Conservation (phyloP, 169 alveolate species). For the Cryptosporidium sp. region DNA sequence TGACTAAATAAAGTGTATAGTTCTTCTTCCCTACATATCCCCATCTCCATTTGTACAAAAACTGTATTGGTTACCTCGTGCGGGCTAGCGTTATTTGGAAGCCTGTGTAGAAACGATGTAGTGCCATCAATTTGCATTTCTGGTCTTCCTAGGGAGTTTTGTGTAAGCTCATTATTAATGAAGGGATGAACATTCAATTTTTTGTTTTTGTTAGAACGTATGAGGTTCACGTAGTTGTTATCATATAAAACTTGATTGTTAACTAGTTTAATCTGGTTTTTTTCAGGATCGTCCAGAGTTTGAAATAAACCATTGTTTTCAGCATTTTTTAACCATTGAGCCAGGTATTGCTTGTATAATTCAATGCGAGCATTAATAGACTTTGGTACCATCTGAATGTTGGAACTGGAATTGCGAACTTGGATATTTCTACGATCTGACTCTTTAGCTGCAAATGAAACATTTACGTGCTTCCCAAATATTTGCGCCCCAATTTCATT, state of each 20-base stretch:
- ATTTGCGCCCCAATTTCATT: slow-evolving; percentile 2
- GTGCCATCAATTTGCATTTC: neutral
- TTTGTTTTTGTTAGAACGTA: neutral
- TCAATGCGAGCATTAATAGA: slow-evolving; percentile 16
- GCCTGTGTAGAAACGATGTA: neutral
- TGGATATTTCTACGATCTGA: neutral
- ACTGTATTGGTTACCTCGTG: slow-evolving; percentile 8
- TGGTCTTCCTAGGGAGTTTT: neutral
- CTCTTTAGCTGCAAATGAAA: slow-evolving; percentile 10
- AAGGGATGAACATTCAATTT: neutral
- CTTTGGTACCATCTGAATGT: slow-evolving; percentile 21
- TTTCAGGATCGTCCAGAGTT: neutral
- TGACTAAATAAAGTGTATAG: neutral
- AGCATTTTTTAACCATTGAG: slow-evolving; percentile 46
- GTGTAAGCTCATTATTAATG: neutral
- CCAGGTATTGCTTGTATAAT: slow-evolving; percentile 23
- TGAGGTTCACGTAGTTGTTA: neutral
- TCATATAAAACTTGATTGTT: slow-evolving; percentile 28
- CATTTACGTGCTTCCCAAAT: slow-evolving; percentile 26
- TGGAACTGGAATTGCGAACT: neutral
- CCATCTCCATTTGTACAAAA: slow-evolving; percentile 34
- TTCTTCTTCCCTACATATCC: slow-evolving; percentile 36
- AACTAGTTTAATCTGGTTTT: neutral
- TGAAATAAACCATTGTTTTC: slow-evolving; percentile 4
- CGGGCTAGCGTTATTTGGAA: neutral